phyloP scores from a whole-genome alignment of 2,329 filamentous ascomycete genomes.

The Xylariales sp. region DNA sequence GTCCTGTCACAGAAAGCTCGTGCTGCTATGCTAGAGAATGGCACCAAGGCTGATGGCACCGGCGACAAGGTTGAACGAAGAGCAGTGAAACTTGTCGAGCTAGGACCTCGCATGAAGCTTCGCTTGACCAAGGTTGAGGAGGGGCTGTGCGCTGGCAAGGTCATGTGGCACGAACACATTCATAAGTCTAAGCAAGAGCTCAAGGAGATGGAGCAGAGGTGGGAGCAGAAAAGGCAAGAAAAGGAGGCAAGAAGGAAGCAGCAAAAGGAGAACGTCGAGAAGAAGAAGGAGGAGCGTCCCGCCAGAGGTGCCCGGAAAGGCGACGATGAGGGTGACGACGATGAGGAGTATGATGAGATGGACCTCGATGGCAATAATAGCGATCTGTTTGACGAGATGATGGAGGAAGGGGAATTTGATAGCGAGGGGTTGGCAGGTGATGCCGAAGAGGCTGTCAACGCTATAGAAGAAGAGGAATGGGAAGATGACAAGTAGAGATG shows the following conservation, averaged over 20 bases:
- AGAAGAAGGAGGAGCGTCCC: conserved; percentile 61
- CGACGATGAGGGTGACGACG: conserved; percentile 29
- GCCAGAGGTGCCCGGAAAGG: conserved; percentile 36
- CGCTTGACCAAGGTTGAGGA: conserved; percentile 95
- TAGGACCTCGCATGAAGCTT: conserved; percentile 85
- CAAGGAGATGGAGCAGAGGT: conserved; percentile 73
- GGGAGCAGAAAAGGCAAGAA: conserved; percentile 72
- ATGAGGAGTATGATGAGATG: conserved; percentile 31
- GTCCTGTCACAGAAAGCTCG: conserved; percentile 51
- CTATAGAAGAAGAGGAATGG: conserved; percentile 45
- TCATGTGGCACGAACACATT: conserved; percentile 97
- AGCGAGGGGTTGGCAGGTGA: conserved; percentile 47
- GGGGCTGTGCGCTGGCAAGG: conserved; percentile 79
- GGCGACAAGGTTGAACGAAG: conserved; percentile 68
- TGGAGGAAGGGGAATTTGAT: conserved; percentile 46
- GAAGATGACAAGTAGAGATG: conserved; percentile 41
- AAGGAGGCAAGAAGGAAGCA: conserved; percentile 77
- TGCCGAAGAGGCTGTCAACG: conserved; percentile 44
- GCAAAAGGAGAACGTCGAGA: conserved; percentile 87
- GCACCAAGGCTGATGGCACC: conserved; percentile 37
- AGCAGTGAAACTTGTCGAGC: conserved; percentile 85
- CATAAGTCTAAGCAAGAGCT: conserved; percentile 77
- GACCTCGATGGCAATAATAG: conserved; percentile 38
- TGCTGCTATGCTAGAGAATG: conserved; percentile 39
- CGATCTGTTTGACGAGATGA: conserved; percentile 35